phyloP scores from a whole-genome alignment of 176 grass and related monocot genomes.

The Eremochloa ophiuroides region DNA sequence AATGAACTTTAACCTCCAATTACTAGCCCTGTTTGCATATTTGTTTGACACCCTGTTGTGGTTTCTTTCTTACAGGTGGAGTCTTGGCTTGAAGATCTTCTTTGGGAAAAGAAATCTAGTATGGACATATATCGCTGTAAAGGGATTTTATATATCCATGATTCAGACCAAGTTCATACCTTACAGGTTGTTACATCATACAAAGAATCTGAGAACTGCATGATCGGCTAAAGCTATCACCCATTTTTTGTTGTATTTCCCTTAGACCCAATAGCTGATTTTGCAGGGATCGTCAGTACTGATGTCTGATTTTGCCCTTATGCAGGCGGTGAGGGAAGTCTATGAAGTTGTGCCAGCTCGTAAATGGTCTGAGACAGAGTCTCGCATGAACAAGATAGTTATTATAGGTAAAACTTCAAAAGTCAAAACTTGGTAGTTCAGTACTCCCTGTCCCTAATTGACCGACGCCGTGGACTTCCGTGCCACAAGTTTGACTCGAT shows the following conservation, averaged over 20 bases:
- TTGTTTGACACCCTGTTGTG: not conserved
- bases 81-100: constrained; percentile 92
- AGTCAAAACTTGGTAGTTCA: constrained; percentile 9
- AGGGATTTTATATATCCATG: constrained; percentile 75
- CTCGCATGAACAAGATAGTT: constrained; percentile 76
- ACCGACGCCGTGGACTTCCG: too few relatives aligned
- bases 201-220: not conserved
- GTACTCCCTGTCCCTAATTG: too few relatives aligned
- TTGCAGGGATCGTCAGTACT: not conserved
- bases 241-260: not conserved
- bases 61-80: constrained; percentile 53
- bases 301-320: constrained; percentile 22
- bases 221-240: constrained; percentile 5
- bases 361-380: constrained; percentile 60
- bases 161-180: constrained; percentile 81
- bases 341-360: constrained; percentile 82
- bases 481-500: too few relatives aligned
- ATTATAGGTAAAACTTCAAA: constrained; percentile 68
- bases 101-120: constrained; percentile 76
- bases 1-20: not conserved
- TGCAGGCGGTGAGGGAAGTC: constrained; percentile 94
- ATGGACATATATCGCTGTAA: constrained; percentile 95
- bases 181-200: constrained; percentile 63
- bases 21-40: not conserved
- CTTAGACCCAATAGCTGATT: not conserved